Evolutionary conservation across 345 rosid genomes (phyloP).

Genomic region (Camelina sativa): DNA sequence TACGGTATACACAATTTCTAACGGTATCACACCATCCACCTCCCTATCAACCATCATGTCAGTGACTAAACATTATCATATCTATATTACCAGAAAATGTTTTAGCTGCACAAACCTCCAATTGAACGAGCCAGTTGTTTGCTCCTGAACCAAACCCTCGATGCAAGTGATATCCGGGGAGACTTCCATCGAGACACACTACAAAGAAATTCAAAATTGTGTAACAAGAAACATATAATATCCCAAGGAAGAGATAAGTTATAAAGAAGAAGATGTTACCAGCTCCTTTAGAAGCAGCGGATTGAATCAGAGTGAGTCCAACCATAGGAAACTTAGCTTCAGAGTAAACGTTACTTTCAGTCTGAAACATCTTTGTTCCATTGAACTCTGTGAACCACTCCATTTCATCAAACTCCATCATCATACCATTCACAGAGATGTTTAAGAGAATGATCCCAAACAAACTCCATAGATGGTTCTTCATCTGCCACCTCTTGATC

Average conservation of each 20-base stretch:
- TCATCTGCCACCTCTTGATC: conserved; percentile 23
- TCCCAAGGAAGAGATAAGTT: neutral
- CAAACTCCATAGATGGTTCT: conserved; percentile 41
- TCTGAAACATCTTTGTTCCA: conserved; percentile 38
- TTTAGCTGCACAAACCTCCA: conserved; percentile 58
- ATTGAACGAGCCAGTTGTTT: conserved; percentile 74
- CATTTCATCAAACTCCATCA: conserved; percentile 45
- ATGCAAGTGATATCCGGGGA: conserved; percentile 77
- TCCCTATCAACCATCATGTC: conserved; percentile 57
- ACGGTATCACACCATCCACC: conserved; percentile 97
- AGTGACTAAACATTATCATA: neutral
- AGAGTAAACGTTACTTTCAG: conserved; percentile 38
- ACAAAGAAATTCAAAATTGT: conserved; percentile 5
- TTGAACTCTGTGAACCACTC: conserved; percentile 36
- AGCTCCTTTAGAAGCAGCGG: conserved; percentile 49
- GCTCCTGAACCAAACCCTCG: conserved; percentile 73
- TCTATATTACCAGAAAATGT: neutral
- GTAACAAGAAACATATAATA: conserved; percentile 25
- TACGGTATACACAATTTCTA: conserved; percentile 77
- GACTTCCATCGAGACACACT: conserved; percentile 81
- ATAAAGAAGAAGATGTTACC: conserved; percentile 32
- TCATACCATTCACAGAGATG: conserved; percentile 27
- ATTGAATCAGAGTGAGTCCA: conserved; percentile 47
- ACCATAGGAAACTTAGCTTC: conserved; percentile 50
- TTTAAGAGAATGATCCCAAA: conserved; percentile 32